Evolutionary conservation across 108 stramenopile genomes (phyloP), one percentile per base, ranked within the genome.

Genomic region (Seminavis robusta): DNA sequence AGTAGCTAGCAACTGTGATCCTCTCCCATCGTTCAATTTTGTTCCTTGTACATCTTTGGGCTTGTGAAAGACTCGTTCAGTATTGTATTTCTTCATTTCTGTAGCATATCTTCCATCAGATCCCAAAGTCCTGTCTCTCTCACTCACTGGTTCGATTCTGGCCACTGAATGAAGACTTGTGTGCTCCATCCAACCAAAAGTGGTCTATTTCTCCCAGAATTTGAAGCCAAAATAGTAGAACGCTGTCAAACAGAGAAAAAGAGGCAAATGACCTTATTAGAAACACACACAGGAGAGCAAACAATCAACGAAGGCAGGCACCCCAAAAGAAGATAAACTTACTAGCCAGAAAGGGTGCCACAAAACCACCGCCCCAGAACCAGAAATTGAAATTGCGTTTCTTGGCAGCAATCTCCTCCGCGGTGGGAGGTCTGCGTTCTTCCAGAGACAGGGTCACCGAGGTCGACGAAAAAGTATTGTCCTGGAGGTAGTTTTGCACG

Each of bases 201-300:
- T n/a, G n/a, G n/a, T 74, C 65, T 86, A 90, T 57, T 77, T 80
- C 56, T 85, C 80, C 89, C 90, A 91, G 59, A 91, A 87, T 64
- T 82, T 84, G 62, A 83, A 68, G 28, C 90, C 90, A 56, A 91
- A 91, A 63, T 91, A 89, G 60, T 81, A 67, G 31, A 69, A 47
- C n/a, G n/a, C n/a, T n/a, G n/a, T n/a, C n/a, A 9, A 13, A 37
- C 11, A 11, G 13, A 9, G 13, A 37, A 13, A 11, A 13, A 37
- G 36, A 37, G 13, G 36, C 9, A 13, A 13, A 11, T 37, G 36
- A 11, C 11, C 13, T 9, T 13, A 37, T 9, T 11, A 37, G 36
- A 9, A 11, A 37, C 11, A 11, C 13, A 11, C 36, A 37, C 13
- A 37, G 36, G 11, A 37, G 36, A 11, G 13, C 36, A 11, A 13